Evolutionary conservation across 202 grass and related monocot genomes (phyloP).

Genomic region (Panicum hallii): DNA sequence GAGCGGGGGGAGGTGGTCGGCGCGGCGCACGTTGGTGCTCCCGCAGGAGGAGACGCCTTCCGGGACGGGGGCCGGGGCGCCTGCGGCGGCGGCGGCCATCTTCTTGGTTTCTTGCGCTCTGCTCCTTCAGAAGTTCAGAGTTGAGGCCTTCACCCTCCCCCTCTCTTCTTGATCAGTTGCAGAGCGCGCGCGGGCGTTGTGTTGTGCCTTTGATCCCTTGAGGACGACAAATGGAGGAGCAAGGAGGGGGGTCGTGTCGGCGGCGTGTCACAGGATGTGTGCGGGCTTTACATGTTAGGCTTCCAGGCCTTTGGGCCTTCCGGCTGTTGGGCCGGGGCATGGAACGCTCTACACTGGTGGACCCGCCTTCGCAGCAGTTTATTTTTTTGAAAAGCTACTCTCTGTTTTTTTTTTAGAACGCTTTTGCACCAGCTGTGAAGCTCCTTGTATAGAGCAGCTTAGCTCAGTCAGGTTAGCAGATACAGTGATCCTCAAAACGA

Average conservation of each 20-base stretch:
- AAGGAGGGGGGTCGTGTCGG: background rate
- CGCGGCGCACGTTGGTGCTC: slow-evolving; percentile 56
- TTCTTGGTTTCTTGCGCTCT: slow-evolving; percentile 43
- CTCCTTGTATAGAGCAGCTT: background rate
- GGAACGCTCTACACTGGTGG: background rate
- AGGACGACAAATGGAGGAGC: background rate
- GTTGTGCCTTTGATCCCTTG: background rate
- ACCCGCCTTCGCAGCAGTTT: too few relatives aligned
- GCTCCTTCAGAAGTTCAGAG: background rate
- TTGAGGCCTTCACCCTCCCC: background rate
- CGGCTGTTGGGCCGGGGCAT: background rate
- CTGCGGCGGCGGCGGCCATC: slow-evolving; percentile 45
- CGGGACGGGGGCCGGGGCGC: slow-evolving; percentile 8
- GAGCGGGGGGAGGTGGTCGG: slow-evolving; percentile 40
- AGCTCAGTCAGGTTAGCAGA: background rate
- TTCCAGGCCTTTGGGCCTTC: slow-evolving; percentile 28
- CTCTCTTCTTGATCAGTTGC: background rate
- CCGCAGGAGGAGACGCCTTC: slow-evolving; percentile 50
- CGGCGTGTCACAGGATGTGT: background rate
- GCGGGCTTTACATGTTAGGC: background rate
- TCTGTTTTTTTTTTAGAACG: too few relatives aligned
- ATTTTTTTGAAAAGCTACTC: too few relatives aligned
- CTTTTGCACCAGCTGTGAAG: too few relatives aligned
- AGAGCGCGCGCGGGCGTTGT: slow-evolving; percentile 36
- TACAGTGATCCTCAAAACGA: background rate